phyloP scores from a whole-genome alignment of 495 filamentous ascomycete species.

The Tuber melanosporum region DNA sequence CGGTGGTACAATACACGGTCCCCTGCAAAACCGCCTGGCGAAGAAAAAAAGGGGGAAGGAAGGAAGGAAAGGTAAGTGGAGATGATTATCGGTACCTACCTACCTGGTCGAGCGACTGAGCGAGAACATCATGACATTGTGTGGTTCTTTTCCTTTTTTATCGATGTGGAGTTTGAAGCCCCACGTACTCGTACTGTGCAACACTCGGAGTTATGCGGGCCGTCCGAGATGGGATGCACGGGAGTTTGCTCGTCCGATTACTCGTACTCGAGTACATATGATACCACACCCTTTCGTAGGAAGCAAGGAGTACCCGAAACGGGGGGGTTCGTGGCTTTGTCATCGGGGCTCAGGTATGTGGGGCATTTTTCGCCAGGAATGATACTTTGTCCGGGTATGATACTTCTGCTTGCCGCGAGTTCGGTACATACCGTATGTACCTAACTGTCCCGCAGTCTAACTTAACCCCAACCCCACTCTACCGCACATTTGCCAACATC shows the following conservation, averaged over 20 bases:
- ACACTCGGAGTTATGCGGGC: too few relatives aligned
- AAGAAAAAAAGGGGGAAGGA: not conserved
- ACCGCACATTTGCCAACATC: too few relatives aligned
- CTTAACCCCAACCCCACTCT: not conserved
- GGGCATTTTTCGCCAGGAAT: too few relatives aligned
- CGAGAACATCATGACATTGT: not conserved
- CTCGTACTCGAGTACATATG: too few relatives aligned
- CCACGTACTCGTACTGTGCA: not conserved
- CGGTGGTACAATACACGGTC: too few relatives aligned
- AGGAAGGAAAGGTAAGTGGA: not conserved
- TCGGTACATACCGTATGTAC: not conserved
- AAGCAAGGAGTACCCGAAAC: too few relatives aligned
- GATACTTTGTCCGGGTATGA: not conserved
- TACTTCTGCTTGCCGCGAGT: not conserved
- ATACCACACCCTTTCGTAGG: too few relatives aligned
- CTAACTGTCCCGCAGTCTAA: not conserved
- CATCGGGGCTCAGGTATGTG: too few relatives aligned
- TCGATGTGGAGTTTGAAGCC: not conserved
- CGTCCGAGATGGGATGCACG: too few relatives aligned
- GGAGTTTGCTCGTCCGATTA: not conserved
- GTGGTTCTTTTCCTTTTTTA: not conserved
- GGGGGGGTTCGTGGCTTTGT: too few relatives aligned
- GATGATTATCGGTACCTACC: not conserved
- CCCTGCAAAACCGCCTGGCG: not conserved
- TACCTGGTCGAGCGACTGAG: not conserved